These are phyloP conservation scores for Naganishia friedmannii DNA, from an alignment of 768 basidiomycete species.

Conservation along the genomic window DNA sequence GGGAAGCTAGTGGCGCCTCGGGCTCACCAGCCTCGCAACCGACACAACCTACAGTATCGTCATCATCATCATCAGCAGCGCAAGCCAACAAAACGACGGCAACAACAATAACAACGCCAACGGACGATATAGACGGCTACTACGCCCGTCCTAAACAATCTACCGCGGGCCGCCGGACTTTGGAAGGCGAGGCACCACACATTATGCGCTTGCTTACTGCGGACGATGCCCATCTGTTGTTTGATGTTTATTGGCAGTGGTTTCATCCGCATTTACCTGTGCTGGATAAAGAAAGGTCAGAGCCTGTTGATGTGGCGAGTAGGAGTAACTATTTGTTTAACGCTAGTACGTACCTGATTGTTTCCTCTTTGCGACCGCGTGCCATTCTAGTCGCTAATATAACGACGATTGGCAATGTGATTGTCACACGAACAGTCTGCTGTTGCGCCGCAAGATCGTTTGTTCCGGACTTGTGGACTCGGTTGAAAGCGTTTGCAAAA, in stretches of 20 bases:
- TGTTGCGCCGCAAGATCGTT: conserved; percentile 38
- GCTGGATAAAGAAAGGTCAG: conserved; percentile 35
- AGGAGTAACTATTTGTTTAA: conserved; percentile 46
- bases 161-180: conserved; percentile 28
- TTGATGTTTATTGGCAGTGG: conserved; percentile 37
- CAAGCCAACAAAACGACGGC: neutral
- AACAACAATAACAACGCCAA: no score
- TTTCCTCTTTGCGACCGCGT: no score
- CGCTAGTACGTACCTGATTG: conserved; percentile 32
- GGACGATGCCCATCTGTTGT: conserved; percentile 37
- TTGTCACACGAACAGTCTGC: conserved; percentile 34
- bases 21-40: no score
- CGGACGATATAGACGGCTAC: conserved; percentile 30
- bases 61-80: neutral
- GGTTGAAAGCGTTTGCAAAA: conserved; percentile 38
- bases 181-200: conserved; percentile 40
- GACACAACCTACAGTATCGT: no score
- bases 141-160: conserved; percentile 32
- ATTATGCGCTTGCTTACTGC: conserved; percentile 39
- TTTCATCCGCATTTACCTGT: conserved; percentile 42
- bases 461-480: conserved; percentile 36
- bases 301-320: conserved; percentile 36
- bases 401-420: no score
- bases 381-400: no score
- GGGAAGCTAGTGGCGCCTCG: no score